These are phyloP conservation scores for Aspergillus sp. DNA, from an alignment of 2,329 filamentous ascomycete species.

Conservation along the genomic window DNA sequence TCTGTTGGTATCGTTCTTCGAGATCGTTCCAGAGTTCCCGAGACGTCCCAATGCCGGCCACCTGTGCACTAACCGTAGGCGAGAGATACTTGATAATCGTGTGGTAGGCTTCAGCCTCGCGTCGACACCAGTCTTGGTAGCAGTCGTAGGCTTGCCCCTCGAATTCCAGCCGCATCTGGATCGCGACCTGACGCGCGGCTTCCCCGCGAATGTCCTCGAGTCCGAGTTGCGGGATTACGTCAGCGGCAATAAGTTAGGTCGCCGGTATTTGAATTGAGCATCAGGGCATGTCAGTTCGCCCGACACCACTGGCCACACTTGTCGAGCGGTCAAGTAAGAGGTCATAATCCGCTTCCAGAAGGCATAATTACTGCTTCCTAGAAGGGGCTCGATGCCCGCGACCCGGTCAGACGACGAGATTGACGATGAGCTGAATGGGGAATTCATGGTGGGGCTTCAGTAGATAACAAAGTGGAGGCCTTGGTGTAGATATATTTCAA, in stretches of 20 bases:
- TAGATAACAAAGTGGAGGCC: neutral
- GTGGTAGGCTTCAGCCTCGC: no score
- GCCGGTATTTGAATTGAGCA: neutral
- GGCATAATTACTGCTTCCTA: slow-evolving; percentile 2
- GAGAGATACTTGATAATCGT: no score
- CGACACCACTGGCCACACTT: neutral
- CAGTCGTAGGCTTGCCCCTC: no score
- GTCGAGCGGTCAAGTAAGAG: neutral
- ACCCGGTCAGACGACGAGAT: neutral
- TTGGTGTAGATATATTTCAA: slow-evolving; percentile 1
- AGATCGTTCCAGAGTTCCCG: slow-evolving; percentile 2
- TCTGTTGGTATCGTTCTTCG: slow-evolving; percentile 4
- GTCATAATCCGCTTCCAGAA: slow-evolving; percentile 1
- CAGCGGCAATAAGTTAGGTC: neutral
- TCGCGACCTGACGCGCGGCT: no score
- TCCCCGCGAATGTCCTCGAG: no score
- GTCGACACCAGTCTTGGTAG: no score
- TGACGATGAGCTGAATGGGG: neutral
- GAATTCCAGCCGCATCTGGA: no score
- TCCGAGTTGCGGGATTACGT: slow-evolving; percentile 1
- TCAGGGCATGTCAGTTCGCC: neutral
- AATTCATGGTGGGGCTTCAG: neutral
- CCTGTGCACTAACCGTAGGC: slow-evolving; percentile 3
- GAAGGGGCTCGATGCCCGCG: neutral
- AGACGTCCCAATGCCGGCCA: slow-evolving; percentile 2